Evolutionary conservation across 1,284 basidiomycete genomes (phyloP), one percentile per base, ranked within the genome.

Genomic region (Porodaedalea pini): DNA sequence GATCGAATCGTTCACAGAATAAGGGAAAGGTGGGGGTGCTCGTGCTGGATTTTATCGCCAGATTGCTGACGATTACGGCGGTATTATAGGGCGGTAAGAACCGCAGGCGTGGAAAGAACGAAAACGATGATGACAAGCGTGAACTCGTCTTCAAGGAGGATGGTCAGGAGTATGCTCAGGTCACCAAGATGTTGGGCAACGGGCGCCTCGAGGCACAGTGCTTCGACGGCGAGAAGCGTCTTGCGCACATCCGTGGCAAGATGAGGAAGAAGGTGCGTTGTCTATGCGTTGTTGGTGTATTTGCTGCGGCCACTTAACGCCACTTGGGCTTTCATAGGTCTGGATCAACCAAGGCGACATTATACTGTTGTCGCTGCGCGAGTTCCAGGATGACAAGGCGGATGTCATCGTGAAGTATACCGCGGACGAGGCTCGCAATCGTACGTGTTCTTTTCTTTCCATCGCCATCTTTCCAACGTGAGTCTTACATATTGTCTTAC

Each of bases 291-390:
- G 31, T 36, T 54, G 2, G 41, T 53, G 23, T 27, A 56, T 51
- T 41, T 11, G 50, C 43, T 43, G 37, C 51, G 55, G 17, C 17
- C 13, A 45, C 15, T 11, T 21, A 23, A 37, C 40, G 44, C 27
- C 52, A 41, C 53, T 39, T 55, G 39, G 2, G 2, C 55, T 51
- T 13, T 45, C 45, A 36, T 32, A 97, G 94, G 95, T 99, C 67
- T 99, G 97, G 97, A 99, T 99, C 74, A 97, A 97, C 71, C 92
- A 95, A 68, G 97, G 97, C 66, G 97, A 99, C 70, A 98, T 99
- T 71, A 88, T 99, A 62, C 80, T 99, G 44, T 79, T 99, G 39
- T 99, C 96, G 29, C 81, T 99, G 54, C 92, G 97, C 66, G 97
- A 99, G 57, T 99, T 99, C 84, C 96, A 99, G 73, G 97, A 99